phyloP scores from a whole-genome alignment of 2,329 filamentous ascomycete species.

The Pseudogymnoascus pannorum region DNA sequence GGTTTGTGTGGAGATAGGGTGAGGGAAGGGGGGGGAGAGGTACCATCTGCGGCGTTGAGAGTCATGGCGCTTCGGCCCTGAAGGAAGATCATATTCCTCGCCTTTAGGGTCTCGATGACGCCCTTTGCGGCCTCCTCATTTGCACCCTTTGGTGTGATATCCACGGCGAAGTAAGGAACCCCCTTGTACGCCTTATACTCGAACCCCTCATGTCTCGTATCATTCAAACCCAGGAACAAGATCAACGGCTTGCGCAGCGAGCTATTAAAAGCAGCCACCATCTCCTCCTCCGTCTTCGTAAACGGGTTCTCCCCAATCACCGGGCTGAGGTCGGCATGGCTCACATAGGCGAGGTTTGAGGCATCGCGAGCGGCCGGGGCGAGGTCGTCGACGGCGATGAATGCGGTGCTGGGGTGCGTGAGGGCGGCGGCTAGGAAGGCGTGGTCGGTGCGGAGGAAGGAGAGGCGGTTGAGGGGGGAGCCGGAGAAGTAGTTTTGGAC shows the following conservation, averaged over 20 bases:
- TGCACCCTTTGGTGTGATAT: conserved; percentile 67
- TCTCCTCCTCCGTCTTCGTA: conserved; percentile 61
- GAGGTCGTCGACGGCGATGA: conserved; percentile 74
- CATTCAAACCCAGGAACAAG: conserved; percentile 79
- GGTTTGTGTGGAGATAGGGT: neutral
- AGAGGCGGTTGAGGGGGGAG: conserved; percentile 69
- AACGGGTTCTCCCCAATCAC: conserved; percentile 70
- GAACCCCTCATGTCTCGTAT: conserved; percentile 46
- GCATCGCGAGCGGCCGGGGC: conserved; percentile 61
- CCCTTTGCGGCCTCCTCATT: conserved; percentile 54
- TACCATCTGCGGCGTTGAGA: conserved; percentile 42
- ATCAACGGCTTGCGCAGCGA: conserved; percentile 53
- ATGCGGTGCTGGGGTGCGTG: conserved; percentile 56
- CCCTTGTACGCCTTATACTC: conserved; percentile 62
- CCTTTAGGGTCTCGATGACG: conserved; percentile 53
- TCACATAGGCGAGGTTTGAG: conserved; percentile 59
- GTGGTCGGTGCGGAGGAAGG: conserved; percentile 66
- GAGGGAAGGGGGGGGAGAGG: conserved; percentile 2
- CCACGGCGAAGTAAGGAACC: conserved; percentile 80
- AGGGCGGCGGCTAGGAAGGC: conserved; percentile 64
- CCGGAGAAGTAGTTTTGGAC: conserved; percentile 79
- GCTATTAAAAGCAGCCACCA: conserved; percentile 69
- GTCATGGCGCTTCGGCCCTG: conserved; percentile 52
- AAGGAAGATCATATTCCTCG: conserved; percentile 57
- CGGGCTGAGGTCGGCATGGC: conserved; percentile 58